Base-by-base conservation (phyloP, 768 basidiomycete species). In the Pholiota conissans region DNA sequence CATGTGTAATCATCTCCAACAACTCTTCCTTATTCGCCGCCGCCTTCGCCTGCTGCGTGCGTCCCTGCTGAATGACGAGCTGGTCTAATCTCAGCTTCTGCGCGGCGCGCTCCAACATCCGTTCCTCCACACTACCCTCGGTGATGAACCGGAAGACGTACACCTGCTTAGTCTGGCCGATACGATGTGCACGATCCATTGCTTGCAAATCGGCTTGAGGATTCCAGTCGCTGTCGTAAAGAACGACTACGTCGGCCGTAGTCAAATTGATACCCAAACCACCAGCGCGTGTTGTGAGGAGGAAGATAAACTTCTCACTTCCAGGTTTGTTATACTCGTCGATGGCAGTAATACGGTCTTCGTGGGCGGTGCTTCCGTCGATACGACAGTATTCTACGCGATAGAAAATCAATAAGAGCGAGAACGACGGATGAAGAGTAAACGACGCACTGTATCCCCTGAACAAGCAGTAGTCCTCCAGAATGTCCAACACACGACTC, bases 171-270 rank as follows among this genome's bases (percentile, higher is more conserved):
- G 92, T 96, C 74, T 98, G 95, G 3, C 95, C 95, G 60, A 96
- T 96, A 56, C 94, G 91, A 75, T 96, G 95, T 0, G 95, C 95
- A 56, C 94, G 91, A 68, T 98, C 95, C 96, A 97, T 98, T 4
- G 97, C 97, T 70, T 99, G 97, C 46, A 99, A 74, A 77, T 99
- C 97, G 2, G 96, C 97, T 75, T 99, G 97, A 1, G 97, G 96
- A 71, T 98, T 99, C 94, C 97, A 98, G 71, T 99, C 97, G 60
- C 90, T 93, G 66, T 99, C 97, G 62, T 98, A 98, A 5, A 98
- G 76, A 0, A 98, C 88, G 49, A 99, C 96, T 40, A 98, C 81
- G 71, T 98, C 97, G 9, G 97, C 97, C 0, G 89, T 85, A 5
- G 95, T 97, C 66, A 98, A 72, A 70, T 98, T 98, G 73, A 99